A percentile compares a stretch with the other conserved stretches of the same genome.
Evolutionary conservation across 164 flowering plant genomes (phyloP).

Genomic region (Protea cynaroides): DNA sequence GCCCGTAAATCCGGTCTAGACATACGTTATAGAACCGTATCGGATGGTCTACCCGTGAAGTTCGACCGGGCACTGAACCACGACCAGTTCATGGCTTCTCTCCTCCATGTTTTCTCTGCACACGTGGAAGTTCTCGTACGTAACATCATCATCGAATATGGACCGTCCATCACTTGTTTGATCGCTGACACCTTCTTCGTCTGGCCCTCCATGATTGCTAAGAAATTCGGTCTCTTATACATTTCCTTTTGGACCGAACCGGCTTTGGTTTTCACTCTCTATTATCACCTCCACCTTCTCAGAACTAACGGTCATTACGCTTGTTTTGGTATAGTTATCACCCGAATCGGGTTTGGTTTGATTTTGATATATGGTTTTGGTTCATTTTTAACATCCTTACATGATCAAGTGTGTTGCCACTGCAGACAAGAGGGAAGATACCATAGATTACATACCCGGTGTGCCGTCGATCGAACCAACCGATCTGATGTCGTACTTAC

Average conservation of each 20-base stretch:
- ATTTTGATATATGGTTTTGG: no score
- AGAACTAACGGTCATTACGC: slow-evolving; percentile 56
- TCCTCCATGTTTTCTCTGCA: slow-evolving; percentile 55
- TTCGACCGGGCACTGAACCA: slow-evolving; percentile 72
- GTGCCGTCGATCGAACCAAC: slow-evolving; percentile 46
- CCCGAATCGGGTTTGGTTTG: no score
- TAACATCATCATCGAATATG: slow-evolving; percentile 19
- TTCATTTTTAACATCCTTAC: no score
- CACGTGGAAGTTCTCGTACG: slow-evolving; percentile 52
- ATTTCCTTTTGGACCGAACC: slow-evolving; percentile 91
- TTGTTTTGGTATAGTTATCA: slow-evolving; percentile 33
- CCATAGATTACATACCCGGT: slow-evolving; percentile 76
- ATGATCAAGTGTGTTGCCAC: not conserved
- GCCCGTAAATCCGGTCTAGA: slow-evolving; percentile 52
- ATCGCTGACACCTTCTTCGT: slow-evolving; percentile 83
- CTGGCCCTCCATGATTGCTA: slow-evolving; percentile 61
- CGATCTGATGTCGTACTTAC: slow-evolving; percentile 69
- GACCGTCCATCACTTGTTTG: slow-evolving; percentile 34
- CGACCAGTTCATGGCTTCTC: slow-evolving; percentile 54
- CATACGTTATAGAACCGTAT: slow-evolving; percentile 49
- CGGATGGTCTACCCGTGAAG: slow-evolving; percentile 69
- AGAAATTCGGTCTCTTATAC: slow-evolving; percentile 43
- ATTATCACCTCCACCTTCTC: slow-evolving; percentile 64
- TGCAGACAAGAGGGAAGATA: slow-evolving; percentile 47
- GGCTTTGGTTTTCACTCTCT: slow-evolving; percentile 59